These are phyloP conservation scores for Trapa incisa DNA, from an alignment of 345 rosid genomes.

Conservation along the genomic window DNA sequence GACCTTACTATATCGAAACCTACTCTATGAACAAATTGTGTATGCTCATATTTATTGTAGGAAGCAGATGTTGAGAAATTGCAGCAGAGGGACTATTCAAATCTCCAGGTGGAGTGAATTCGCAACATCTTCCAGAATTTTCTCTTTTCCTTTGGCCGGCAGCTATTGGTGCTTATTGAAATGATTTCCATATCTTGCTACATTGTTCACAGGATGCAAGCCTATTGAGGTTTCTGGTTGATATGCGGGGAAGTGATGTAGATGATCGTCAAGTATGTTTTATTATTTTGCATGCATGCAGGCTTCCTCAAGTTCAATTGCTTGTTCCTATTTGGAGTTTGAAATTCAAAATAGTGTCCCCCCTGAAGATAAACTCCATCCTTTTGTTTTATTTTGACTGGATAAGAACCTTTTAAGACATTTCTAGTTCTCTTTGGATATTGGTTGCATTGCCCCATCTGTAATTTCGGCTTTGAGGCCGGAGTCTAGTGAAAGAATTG, in stretches of 20 bases:
- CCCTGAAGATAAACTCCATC: neutral
- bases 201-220: constrained; percentile 68
- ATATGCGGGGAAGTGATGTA: constrained; percentile 86
- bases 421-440: too few species aligned
- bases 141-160: neutral
- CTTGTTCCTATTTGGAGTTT: neutral
- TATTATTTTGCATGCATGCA: neutral
- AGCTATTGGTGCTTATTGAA: neutral
- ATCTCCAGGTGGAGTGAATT: constrained; percentile 47
- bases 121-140: neutral
- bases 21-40: neutral
- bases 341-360: neutral
- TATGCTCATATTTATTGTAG: constrained; percentile 18
- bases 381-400: too few species aligned
- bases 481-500: too few species aligned
- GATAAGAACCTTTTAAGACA: too few species aligned
- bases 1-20: constrained; percentile 9
- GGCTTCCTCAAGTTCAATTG: neutral
- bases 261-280: constrained; percentile 65
- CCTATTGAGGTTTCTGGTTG: constrained; percentile 80
- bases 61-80: constrained; percentile 87
- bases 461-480: too few species aligned
- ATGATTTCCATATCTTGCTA: constrained; percentile 1
- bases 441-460: too few species aligned
- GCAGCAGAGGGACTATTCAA: constrained; percentile 74